These are phyloP conservation scores for Lachnellula occidentalis DNA, from an alignment of 2,329 filamentous ascomycete species.

Conservation along the genomic window DNA sequence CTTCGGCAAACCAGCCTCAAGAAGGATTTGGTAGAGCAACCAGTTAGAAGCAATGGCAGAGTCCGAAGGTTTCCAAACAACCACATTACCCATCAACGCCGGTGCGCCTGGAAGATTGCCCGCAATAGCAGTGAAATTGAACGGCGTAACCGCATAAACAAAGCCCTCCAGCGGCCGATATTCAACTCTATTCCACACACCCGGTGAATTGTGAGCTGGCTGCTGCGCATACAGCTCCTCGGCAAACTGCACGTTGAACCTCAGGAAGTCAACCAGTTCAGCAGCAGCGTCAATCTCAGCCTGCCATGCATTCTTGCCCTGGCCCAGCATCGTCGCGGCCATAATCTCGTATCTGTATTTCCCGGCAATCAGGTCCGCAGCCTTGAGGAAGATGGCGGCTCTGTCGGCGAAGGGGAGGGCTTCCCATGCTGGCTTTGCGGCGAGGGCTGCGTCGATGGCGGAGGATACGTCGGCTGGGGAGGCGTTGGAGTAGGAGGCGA, in stretches of 20 bases:
- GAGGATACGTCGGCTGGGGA: constrained; percentile 35
- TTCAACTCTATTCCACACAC: constrained; percentile 89
- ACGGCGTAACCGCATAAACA: constrained; percentile 88
- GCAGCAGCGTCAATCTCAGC: background rate
- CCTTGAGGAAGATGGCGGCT: background rate
- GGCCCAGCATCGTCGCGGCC: constrained; percentile 50
- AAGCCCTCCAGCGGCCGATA: constrained; percentile 90
- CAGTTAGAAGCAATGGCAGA: constrained; percentile 85
- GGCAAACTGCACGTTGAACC: constrained; percentile 42
- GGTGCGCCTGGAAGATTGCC: constrained; percentile 81
- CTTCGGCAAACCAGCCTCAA: constrained; percentile 83
- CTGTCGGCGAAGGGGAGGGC: background rate
- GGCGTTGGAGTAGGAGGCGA: constrained; percentile 84
- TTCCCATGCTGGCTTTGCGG: background rate
- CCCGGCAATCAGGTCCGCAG: background rate
- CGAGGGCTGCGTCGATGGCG: constrained; percentile 25
- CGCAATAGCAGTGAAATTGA: constrained; percentile 96
- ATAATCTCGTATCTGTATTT: constrained; percentile 39
- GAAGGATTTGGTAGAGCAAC: constrained; percentile 82
- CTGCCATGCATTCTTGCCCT: constrained; percentile 42
- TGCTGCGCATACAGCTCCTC: background rate
- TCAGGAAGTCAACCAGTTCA: background rate
- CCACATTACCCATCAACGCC: constrained; percentile 87
- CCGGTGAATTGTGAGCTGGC: constrained; percentile 50
- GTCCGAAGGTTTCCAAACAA: constrained; percentile 95